phyloP scores from a whole-genome alignment of 1,139 yeast genomes.

The Kurtzmaniella quercitrusa region DNA sequence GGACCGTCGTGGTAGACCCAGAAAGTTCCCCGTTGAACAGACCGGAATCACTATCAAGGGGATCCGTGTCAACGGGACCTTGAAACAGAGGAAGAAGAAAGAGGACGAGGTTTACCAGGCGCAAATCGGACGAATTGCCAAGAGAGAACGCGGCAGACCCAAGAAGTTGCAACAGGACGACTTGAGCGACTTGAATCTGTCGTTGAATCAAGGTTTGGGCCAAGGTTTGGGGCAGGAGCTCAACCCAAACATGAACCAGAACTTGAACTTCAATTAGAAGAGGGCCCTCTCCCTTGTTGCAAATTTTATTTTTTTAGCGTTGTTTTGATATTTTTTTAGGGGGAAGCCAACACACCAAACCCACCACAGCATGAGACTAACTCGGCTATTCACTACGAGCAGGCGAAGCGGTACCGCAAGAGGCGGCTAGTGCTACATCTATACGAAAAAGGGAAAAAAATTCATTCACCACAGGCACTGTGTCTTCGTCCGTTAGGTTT shows the following conservation, averaged over 20 bases:
- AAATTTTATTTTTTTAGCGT: background rate
- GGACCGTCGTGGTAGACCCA: slow-evolving; percentile 48
- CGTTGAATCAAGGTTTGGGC: slow-evolving; percentile 2
- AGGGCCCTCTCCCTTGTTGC: background rate
- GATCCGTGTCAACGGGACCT: slow-evolving; percentile 38
- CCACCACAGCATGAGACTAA: background rate
- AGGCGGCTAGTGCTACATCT: background rate
- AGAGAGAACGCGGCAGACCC: slow-evolving; percentile 18
- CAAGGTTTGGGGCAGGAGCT: background rate
- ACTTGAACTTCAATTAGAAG: background rate
- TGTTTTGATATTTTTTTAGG: background rate
- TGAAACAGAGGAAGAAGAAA: slow-evolving; percentile 20
- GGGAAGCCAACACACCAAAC: no score
- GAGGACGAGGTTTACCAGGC: slow-evolving; percentile 18
- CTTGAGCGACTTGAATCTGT: slow-evolving; percentile 2
- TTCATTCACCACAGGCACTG: background rate
- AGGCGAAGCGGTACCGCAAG: background rate
- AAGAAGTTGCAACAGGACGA: slow-evolving; percentile 11
- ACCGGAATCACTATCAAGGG: slow-evolving; percentile 48
- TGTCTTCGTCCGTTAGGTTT: background rate
- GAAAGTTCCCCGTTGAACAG: slow-evolving; percentile 47
- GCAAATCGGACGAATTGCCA: slow-evolving; percentile 12
- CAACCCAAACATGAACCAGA: background rate
- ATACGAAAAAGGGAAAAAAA: background rate
- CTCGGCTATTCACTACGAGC: background rate